A percentile compares a stretch with the other conserved stretches of the same genome.
Conservation (phyloP, 2,329 filamentous ascomycete genomes). For the Fusarium domesticum region DNA sequence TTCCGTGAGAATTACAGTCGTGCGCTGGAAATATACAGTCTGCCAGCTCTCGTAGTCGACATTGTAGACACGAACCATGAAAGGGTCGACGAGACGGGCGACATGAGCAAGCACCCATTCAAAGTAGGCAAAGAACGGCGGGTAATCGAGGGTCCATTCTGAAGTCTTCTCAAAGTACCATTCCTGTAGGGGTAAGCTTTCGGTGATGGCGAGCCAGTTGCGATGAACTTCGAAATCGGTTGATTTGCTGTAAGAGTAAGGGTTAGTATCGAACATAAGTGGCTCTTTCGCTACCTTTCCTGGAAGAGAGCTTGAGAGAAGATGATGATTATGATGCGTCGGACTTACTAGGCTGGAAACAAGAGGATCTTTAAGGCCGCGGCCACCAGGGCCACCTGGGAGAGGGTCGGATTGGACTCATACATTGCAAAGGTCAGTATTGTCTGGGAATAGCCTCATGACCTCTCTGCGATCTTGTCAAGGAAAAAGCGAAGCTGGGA, state of each 20-base stretch:
- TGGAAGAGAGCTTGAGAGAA: slow-evolving; percentile 2
- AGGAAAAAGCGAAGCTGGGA: not conserved
- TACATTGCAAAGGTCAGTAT: slow-evolving; percentile 55
- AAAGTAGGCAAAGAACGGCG: slow-evolving; percentile 96
- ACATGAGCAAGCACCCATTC: slow-evolving; percentile 87
- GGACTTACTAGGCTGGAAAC: slow-evolving; percentile 86
- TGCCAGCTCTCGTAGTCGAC: slow-evolving; percentile 88
- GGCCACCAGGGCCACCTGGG: slow-evolving; percentile 82
- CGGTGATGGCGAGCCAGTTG: slow-evolving; percentile 96
- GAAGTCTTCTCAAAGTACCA: slow-evolving; percentile 99
- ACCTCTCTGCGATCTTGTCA: slow-evolving; percentile 10
- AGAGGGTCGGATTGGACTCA: slow-evolving; percentile 80
- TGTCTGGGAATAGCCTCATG: slow-evolving; percentile 23
- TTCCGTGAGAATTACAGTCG: slow-evolving; percentile 84
- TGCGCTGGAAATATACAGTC: slow-evolving; percentile 88
- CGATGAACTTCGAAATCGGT: slow-evolving; percentile 99
- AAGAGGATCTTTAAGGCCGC: slow-evolving; percentile 88
- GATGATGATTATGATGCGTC: slow-evolving; percentile 1
- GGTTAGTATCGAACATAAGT: not conserved
- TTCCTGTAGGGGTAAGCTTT: slow-evolving; percentile 78
- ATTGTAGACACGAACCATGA: slow-evolving; percentile 78
- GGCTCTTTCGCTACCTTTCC: not conserved
- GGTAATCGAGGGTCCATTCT: slow-evolving; percentile 99
- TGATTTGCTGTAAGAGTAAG: slow-evolving; percentile 69
- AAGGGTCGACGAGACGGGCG: slow-evolving; percentile 72